Percentiles rank a stretch among this genome's conserved stretches.
Evolutionary conservation across 2,329 filamentous ascomycete genomes (phyloP).

Genomic region (Aspergillus fumigatus): DNA sequence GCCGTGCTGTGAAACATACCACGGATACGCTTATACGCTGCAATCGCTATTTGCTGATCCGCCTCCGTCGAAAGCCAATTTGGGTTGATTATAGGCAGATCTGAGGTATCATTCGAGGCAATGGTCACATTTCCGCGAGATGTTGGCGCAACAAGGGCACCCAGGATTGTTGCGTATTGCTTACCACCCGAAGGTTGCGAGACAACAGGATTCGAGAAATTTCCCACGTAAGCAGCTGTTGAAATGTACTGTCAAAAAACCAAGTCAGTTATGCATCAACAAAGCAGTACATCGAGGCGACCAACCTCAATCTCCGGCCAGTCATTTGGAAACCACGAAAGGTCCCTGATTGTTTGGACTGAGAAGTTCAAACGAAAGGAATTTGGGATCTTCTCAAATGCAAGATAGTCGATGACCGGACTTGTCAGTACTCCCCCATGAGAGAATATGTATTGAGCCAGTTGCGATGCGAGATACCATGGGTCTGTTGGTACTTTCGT

Average conservation of each 20-base stretch:
- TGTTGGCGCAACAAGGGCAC: constrained; percentile 29
- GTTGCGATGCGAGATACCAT: constrained; percentile 12
- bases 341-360: constrained; percentile 12
- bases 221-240: constrained; percentile 23
- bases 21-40: constrained; percentile 41
- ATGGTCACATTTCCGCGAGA: constrained; percentile 47
- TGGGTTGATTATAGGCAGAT: constrained; percentile 43
- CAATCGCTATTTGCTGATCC: constrained; percentile 45
- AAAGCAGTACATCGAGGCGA: not conserved
- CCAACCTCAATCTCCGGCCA: constrained; percentile 37
- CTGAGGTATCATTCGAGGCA: constrained; percentile 21
- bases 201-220: constrained; percentile 20
- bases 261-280: not conserved
- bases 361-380: constrained; percentile 16
- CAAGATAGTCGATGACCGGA: constrained; percentile 25
- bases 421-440: constrained; percentile 25
- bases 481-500: constrained; percentile 14
- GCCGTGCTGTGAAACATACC: constrained; percentile 28
- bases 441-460: constrained; percentile 12
- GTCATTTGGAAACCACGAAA: constrained; percentile 29
- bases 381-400: constrained; percentile 31
- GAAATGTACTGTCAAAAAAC: constrained; percentile 21
- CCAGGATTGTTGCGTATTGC: constrained; percentile 26
- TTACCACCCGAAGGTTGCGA: constrained; percentile 19
- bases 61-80: constrained; percentile 43